Base-by-base conservation (phyloP, 345 rosid species). In the Melaleuca quinquenervia region DNA sequence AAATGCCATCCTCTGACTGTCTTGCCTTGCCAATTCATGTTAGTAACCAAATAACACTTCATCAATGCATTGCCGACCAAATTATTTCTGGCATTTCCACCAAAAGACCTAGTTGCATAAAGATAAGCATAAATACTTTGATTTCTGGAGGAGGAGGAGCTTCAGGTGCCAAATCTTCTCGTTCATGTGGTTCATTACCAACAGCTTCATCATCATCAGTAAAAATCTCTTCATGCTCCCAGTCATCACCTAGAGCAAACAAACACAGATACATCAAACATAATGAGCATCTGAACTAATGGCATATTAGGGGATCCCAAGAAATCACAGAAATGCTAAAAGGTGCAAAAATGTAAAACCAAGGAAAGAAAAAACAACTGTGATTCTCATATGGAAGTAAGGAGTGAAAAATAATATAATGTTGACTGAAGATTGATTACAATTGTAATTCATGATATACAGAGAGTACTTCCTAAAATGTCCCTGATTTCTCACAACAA, bases 131-230 rank as follows among this genome's bases (percentile, higher is more conserved):
- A 82, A 90, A 85, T 9, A 97, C 99, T 97, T 94, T 97, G 86
- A 97, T 97, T 91, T 95, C 98, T 6, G 99, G 99, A 86, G 99
- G 99, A 84, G 99, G 96, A 85, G 98, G 98, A 88, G 94, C 93
- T 86, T 97, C 98, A 87, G 96, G 98, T 24, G 94, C 99, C 89
- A 97, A 89, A 90, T 95, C 99, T 88, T 96, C 98, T 84, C 98
- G 96, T 86, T 96, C 98, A 90, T 94, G 98, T 16, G 95, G 98
- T 89, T 95, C 96, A 90, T 89, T 95, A 82, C 94, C 99, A 82
- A 96, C 98, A 75, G 98, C 97, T 91, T 97, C 99, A 88, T 97
- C 99, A 91, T 97, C 99, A 92, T 97, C 99, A 3, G 98, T 97
- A 90, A 97, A 96, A 86, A 95, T 96, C 82, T 97, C 99, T 89